Evolutionary conservation across 148 eudicot species (phyloP), one percentile per base, ranked within the genome.

Genomic region (Persicaria tinctoria): DNA sequence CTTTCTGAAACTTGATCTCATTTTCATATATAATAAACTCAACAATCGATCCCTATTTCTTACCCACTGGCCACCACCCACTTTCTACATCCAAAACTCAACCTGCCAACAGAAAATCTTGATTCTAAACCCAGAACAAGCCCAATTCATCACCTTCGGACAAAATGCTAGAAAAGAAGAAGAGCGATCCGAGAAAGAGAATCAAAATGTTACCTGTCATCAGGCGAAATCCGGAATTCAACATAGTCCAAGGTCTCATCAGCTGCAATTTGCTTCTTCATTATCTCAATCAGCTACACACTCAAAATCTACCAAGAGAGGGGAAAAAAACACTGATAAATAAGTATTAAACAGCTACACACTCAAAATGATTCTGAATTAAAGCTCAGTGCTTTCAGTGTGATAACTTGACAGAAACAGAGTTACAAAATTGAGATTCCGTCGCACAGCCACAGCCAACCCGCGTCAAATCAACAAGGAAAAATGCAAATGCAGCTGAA

Each of bases 181-280:
- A 45, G n/a, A 10, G 4, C 6, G 1, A 1, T 64, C 12, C 57
- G 27, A 27, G 46, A 64, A 11, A 41, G 17, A 68, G 5, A 8
- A 8, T 13, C 50, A 18, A 10, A 46, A n/a, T 17, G 54, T 38
- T 71, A 71, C 74, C 55, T 71, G 74, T 71, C 55, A 17, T 47
- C 54, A 17, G 74, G 55, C 54, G 74, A 71, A 71, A 71, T 47
- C 32, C 55, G 74, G 55, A 47, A 71, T 71, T 71, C 74, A 71
- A 71, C 74, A 71, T n/a, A 71, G 54, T 71, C 74, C 55, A 71
- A 50, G 51, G 44, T 53, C 51, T 47, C 74, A 71, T 71, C 74
- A 46, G 32, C 54, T 18, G 74, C 74, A 71, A 46, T 71, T 46
- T 46, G 51, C 53, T 48, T 50, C 55, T 18, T 48, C 74, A 23